Evolutionary conservation across 768 basidiomycete genomes (phyloP).

Genomic region (Mycena galopus): DNA sequence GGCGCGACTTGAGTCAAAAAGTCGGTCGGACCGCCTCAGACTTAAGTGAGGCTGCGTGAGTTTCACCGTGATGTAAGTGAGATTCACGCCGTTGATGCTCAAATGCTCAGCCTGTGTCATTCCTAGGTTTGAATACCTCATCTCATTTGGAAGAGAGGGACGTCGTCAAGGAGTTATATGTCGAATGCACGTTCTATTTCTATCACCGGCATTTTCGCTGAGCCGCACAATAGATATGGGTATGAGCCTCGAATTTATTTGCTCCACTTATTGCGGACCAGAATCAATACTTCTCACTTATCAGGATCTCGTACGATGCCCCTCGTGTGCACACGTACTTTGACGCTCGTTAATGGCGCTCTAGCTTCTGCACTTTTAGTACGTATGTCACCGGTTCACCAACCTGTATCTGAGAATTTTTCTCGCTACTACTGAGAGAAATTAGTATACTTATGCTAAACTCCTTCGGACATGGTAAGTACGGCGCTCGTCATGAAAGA

Average conservation of each 20-base stretch:
- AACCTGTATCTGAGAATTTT: neutral
- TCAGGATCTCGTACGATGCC: neutral
- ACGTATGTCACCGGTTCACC: neutral
- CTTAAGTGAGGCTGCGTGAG: too few relatives aligned
- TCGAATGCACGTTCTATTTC: neutral
- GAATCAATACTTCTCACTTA: neutral
- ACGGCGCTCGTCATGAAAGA: neutral
- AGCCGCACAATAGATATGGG: neutral
- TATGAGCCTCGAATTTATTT: neutral
- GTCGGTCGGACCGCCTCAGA: too few relatives aligned
- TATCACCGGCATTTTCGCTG: neutral
- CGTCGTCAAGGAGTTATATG: slow-evolving; percentile 2
- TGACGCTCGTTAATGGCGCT: neutral
- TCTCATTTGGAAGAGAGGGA: neutral
- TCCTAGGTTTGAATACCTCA: neutral
- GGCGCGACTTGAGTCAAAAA: too few relatives aligned
- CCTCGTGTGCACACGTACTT: neutral
- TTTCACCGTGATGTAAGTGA: neutral
- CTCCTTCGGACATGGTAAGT: neutral
- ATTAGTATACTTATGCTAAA: neutral
- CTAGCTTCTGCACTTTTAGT: neutral
- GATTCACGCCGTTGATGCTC: neutral
- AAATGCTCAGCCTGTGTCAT: neutral
- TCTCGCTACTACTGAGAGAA: too few relatives aligned
- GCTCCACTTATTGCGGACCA: neutral